phyloP scores from a whole-genome alignment of 345 rosid species.

The Populus tremula region DNA sequence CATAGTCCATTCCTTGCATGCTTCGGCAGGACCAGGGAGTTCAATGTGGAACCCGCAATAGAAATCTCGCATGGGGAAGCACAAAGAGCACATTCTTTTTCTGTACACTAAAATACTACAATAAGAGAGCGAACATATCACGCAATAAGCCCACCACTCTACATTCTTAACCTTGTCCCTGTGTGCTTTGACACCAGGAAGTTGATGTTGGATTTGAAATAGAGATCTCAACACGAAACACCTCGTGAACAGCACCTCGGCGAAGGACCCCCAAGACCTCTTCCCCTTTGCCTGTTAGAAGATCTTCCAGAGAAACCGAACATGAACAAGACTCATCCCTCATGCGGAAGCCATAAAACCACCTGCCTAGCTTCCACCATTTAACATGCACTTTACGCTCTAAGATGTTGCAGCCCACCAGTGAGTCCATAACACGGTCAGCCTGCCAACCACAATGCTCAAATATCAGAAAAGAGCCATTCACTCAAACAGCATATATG shows the following conservation, averaged over 20 bases:
- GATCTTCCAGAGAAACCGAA: conserved; percentile 44
- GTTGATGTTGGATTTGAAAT: conserved; percentile 25
- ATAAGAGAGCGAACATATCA: background rate
- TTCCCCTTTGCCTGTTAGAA: conserved; percentile 39
- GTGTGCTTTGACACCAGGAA: conserved; percentile 30
- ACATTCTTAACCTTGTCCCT: background rate
- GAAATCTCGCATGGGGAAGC: background rate
- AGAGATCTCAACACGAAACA: conserved; percentile 57
- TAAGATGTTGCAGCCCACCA: conserved; percentile 41
- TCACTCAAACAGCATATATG: background rate
- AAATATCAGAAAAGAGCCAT: background rate
- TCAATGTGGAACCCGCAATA: background rate
- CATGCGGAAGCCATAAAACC: conserved; percentile 62
- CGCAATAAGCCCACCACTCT: background rate
- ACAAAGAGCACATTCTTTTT: background rate
- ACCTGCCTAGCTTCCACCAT: conserved; percentile 76
- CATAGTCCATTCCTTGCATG: background rate
- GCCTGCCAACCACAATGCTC: conserved; percentile 27
- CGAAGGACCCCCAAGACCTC: conserved; percentile 52
- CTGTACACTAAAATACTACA: background rate
- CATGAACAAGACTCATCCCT: conserved; percentile 60
- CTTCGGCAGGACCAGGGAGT: background rate
- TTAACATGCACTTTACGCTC: conserved; percentile 51
- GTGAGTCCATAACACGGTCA: conserved; percentile 36
- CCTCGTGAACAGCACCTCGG: conserved; percentile 68